These are phyloP conservation scores for Tieghemostelium lacteum DNA, from an alignment of 78 protist species.

Conservation along the genomic window DNA sequence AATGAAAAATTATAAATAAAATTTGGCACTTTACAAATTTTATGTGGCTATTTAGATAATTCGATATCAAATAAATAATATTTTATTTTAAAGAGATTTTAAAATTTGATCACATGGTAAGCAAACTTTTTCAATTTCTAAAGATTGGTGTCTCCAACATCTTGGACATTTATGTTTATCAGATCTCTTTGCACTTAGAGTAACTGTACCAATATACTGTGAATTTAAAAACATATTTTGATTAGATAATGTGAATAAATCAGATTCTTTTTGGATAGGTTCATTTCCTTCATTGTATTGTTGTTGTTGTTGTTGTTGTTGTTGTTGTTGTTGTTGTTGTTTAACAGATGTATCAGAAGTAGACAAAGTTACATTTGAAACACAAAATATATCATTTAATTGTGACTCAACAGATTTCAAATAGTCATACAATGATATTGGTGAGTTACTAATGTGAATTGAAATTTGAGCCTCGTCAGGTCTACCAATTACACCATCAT, in stretches of 20 bases:
- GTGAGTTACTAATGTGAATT: neutral
- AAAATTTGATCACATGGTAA: constrained; percentile 11
- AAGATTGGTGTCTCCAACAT: constrained; percentile 65
- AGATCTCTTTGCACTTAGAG: neutral
- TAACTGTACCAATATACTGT: neutral
- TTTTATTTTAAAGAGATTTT: neutral
- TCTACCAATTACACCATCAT: constrained; percentile 44
- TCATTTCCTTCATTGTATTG: neutral
- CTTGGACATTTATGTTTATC: constrained; percentile 58
- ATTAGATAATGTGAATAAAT: neutral
- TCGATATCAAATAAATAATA: neutral
- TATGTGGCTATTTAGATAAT: too few relatives aligned
- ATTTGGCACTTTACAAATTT: too few relatives aligned
- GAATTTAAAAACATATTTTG: neutral
- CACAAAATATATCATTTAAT: constrained; percentile 71
- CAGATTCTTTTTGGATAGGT: neutral
- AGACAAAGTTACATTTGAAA: constrained; percentile 6
- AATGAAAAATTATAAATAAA: too few relatives aligned
- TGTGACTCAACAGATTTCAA: neutral
- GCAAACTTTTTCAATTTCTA: neutral
- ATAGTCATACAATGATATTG: constrained; percentile 12
- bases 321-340: neutral
- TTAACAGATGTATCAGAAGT: neutral
- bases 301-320: too few relatives aligned
- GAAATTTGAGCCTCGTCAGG: constrained; percentile 58